Evolutionary conservation across 2,329 filamentous ascomycete species (phyloP), one percentile per base, ranked within the genome.

Genomic region (Ceratocystis destructans): DNA sequence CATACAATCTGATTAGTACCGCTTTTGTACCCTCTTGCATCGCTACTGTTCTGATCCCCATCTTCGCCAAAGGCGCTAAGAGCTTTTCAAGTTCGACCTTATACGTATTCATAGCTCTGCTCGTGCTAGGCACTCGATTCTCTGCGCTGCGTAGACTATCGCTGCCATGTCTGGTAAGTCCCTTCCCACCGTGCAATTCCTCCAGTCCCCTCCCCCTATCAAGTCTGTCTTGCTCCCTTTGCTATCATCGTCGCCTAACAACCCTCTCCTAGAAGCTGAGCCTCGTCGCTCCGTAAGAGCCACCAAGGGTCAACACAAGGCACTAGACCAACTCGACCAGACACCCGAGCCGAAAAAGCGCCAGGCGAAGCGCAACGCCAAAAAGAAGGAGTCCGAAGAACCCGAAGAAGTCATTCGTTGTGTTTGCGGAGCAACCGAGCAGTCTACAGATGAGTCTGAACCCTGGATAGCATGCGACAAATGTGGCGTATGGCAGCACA

Each of bases 251-350:
- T 22, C 25, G 44, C n/a, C 62, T 61, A 53, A 63, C 71, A 76
- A 75, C 75, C 74, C 44, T 41, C 12, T 44, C 22, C 59, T 25
- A 67, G 81, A 85, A 76, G 75, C 78, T 67, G 93, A 96, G 82
- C 89, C 91, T 68, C 88, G 94, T 75, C 89, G 94, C 74, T 99
- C 94, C 55, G 92, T 94, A 70, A 88, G 94, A 73, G 91, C 93
- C 72, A 99, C 94, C 70, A 99, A 99, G 75, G 94, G 94, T 74
- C 92, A 96, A 72, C 91, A 97, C 76, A 96, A 96, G 76, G 88
- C 88, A 70, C 87, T 90, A 71, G 91, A 96, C 73, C 81, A 87
- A 66, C 82, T 89, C 71, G 88, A 90, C 68, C 79, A 82, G 69
- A 78, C 78, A 2, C 73, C 78, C 68, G 79, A 82, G 66, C 75